These are phyloP conservation scores for Erysimum cheiri DNA, from an alignment of 441 rosid species.

Conservation along the genomic window DNA sequence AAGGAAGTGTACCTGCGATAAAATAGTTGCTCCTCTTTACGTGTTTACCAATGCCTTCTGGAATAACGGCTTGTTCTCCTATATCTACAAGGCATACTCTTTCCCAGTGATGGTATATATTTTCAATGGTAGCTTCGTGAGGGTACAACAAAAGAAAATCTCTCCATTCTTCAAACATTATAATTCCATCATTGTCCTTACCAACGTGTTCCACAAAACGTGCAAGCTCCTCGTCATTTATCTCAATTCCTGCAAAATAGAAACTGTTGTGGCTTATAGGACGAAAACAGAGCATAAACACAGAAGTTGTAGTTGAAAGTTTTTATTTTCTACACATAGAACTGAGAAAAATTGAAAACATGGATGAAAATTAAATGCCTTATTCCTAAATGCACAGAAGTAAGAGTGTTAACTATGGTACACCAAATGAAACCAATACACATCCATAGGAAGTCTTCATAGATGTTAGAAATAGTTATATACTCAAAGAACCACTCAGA, in stretches of 20 bases:
- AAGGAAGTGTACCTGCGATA: conserved; percentile 47
- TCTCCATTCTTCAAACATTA: conserved; percentile 74
- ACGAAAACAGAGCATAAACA: conserved; percentile 42
- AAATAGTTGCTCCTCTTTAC: conserved; percentile 62
- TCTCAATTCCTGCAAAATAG: conserved; percentile 65
- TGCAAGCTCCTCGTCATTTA: conserved; percentile 69
- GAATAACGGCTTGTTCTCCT: conserved; percentile 71
- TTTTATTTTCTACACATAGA: background rate
- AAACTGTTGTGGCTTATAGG: conserved; percentile 63
- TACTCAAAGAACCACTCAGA: background rate
- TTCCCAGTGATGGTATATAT: conserved; percentile 66
- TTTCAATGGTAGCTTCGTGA: conserved; percentile 71
- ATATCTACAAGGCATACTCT: conserved; percentile 72
- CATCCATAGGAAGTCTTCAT: background rate
- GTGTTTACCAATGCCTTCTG: conserved; percentile 65
- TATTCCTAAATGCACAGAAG: background rate
- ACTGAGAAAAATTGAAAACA: background rate
- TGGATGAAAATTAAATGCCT: background rate
- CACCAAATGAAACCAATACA: conserved; percentile 17
- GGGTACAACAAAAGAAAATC: conserved; percentile 72
- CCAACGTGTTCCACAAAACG: conserved; percentile 71
- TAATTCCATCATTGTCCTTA: conserved; percentile 66
- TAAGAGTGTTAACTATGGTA: background rate
- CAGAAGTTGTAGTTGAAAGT: background rate
- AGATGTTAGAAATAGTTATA: background rate